Conservation (phyloP, 2,329 filamentous ascomycete species). For the Whalleya microplaca region DNA sequence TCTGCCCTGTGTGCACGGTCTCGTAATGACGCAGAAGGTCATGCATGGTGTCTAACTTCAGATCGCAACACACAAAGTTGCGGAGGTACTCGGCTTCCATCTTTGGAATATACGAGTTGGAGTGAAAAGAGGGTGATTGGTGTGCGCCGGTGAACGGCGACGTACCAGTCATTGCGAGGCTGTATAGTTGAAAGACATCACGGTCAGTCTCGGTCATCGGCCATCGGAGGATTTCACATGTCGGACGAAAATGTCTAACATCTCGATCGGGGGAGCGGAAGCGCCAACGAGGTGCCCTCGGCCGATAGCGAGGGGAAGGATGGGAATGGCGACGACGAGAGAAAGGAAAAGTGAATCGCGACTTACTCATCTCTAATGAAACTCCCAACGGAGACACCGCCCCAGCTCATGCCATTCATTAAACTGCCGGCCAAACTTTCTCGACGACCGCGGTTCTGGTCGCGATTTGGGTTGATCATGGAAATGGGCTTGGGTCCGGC, state of each 20-base stretch:
- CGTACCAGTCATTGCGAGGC: slow-evolving; percentile 93
- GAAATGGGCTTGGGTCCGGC: slow-evolving; percentile 69
- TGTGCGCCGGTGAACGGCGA: slow-evolving; percentile 81
- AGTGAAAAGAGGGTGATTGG: slow-evolving; percentile 94
- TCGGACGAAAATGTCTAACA: slow-evolving; percentile 25
- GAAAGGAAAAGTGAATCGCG: slow-evolving; percentile 27
- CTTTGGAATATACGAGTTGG: slow-evolving; percentile 93
- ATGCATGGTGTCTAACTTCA: slow-evolving; percentile 87
- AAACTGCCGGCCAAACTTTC: slow-evolving; percentile 67
- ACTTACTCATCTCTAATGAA: slow-evolving; percentile 98
- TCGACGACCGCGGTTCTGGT: slow-evolving; percentile 60
- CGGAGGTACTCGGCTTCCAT: slow-evolving; percentile 97
- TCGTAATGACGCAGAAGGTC: slow-evolving; percentile 97
- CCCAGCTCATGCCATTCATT: slow-evolving; percentile 92
- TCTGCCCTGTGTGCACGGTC: slow-evolving; percentile 82
- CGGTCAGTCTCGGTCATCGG: slow-evolving; percentile 35
- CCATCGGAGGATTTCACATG: slow-evolving; percentile 24
- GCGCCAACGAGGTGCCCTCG: neutral
- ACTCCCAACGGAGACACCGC: slow-evolving; percentile 91
- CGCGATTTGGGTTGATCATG: slow-evolving; percentile 66
- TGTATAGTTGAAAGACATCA: slow-evolving; percentile 44
- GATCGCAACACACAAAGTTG: slow-evolving; percentile 93
- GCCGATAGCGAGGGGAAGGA: neutral
- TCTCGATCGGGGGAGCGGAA: neutral
- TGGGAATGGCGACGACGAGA: slow-evolving; percentile 9